Evolutionary conservation across 345 rosid species (phyloP), one percentile per base, ranked within the genome.

Genomic region (Geranium rotundifolium): DNA sequence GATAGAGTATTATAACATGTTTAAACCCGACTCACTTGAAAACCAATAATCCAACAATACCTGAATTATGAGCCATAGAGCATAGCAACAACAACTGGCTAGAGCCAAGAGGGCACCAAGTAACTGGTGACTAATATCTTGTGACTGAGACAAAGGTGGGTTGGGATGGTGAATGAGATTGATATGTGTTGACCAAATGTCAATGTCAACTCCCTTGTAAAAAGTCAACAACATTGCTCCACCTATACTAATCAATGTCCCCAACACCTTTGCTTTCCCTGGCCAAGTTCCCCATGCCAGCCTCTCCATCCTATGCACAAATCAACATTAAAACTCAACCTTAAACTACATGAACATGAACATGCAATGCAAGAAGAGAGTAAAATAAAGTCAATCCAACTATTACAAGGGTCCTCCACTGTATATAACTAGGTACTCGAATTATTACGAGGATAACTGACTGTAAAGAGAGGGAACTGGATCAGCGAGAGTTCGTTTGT

Each of bases 221-320:
- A 86, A 72, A 4, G 84, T 78, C 57, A 85, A 72, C 19, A 86
- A 56, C 88, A 82, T 85, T 8, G 85, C 86, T 8, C 84, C 90
- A 7, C 75, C 81, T 12, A 87, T 71, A 16, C 89, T 82, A 1
- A 71, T 0, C 19, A 79, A 5, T 39, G 86, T 83, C 15, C 88
- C 91, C 4, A 61, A 4, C 14, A 76, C 74, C 31, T 78, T 86
- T 3, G 86, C 87, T 63, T 69, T 75, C 5, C 91, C 89, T 17
- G 71, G 75, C 0, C 3, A 7, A 2, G 71, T 72, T 19, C 68
- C 56, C 1, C 80, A 49, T n/a, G 46, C 70, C 56, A 80, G 37
- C 56, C 62, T 86, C 76, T 86, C 89, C 69, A 80, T 27, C 64
- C 88, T 85, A 60, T 29, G 10, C 61, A 7, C 4, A 30, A 16